Percentiles rank a stretch among this genome's conserved stretches.
phyloP scores from a whole-genome alignment of 106 monocot species.

The Alisma plantagoaquatica region DNA sequence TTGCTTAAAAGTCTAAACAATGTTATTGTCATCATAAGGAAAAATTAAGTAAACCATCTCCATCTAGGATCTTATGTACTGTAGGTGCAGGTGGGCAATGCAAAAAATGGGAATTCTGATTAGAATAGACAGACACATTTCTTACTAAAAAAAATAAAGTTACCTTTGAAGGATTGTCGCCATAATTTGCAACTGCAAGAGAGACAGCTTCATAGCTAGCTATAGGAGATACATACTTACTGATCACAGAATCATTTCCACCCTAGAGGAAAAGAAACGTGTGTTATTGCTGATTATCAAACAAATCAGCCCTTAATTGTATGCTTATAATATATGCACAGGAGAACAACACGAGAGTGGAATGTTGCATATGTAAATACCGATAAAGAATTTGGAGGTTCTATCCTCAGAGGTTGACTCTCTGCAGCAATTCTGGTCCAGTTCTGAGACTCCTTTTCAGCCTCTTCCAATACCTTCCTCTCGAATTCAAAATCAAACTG shows the following conservation, averaged over 20 bases:
- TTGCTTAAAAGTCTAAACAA: too few relatives aligned
- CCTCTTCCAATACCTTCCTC: conserved; percentile 73
- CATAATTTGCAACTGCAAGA: conserved; percentile 76
- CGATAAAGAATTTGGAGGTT: conserved; percentile 38
- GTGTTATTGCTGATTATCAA: neutral
- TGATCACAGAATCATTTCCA: conserved; percentile 63
- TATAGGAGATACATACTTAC: conserved; percentile 66
- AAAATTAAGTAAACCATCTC: too few relatives aligned
- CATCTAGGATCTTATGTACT: too few relatives aligned
- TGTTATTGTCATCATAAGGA: too few relatives aligned
- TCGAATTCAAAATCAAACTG: conserved; percentile 98
- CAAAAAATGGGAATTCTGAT: too few relatives aligned
- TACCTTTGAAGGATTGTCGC: conserved; percentile 88
- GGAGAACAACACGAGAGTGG: too few relatives aligned
- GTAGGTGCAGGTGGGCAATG: too few relatives aligned
- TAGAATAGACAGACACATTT: neutral
- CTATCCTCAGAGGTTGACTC: conserved; percentile 29
- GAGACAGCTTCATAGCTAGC: conserved; percentile 76
- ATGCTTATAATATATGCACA: too few relatives aligned
- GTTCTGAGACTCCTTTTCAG: conserved; percentile 70
- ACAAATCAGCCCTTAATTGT: too few relatives aligned
- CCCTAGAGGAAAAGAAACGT: conserved; percentile 10
- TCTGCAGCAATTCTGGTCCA: conserved; percentile 63
- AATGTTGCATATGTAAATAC: too few relatives aligned
- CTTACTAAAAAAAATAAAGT: neutral